Base-by-base conservation (phyloP, 768 basidiomycete genomes). In the Amanita brunnescens region DNA sequence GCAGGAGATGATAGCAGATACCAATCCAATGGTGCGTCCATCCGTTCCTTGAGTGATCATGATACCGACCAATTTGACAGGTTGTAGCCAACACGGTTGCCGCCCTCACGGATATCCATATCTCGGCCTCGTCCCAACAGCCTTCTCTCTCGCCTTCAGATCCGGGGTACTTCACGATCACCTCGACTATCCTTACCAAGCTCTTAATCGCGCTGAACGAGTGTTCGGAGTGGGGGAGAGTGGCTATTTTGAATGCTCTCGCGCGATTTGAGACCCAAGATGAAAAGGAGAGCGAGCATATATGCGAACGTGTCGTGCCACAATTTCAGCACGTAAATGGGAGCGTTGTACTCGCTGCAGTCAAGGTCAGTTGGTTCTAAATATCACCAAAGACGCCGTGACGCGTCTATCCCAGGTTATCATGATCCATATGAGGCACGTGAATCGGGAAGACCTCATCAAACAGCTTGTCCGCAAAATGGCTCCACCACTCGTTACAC, bases 281-380 rank as follows among this genome's bases (percentile, higher is more conserved):
- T 60, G 91, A 89, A 54, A 89, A 91, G 67, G 96, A 99, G 71
- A 89, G 89, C 63, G 96, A 99, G 62, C 95, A 98, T 64, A 98
- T 98, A 55, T 98, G 96, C 65, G 96, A 98, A 67, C 83, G 96
- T 24, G 95, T 98, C 10, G 87, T 98, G 35, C 96, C 96, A 3
- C 96, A 99, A 61, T 95, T 98, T 68, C 96, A 99, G 66, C 96
- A 99, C 62, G 87, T 82, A 23, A 99, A 99, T 58, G 93, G 90
- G 12, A 87, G 88, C 51, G 96, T 99, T 5, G 93, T 99, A 2
- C 75, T 99, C n/a, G 89, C 91, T 5, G 96, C 96, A 13, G 85
- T 98, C 58, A 94, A 94, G 77, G 92, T 88, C 39, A 39, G 72
- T 16, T 8, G 16, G n/a, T 30, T 18, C 21, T 2, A 7, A 24